Base-by-base conservation (phyloP, 345 rosid genomes). In the Boechera stricta region DNA sequence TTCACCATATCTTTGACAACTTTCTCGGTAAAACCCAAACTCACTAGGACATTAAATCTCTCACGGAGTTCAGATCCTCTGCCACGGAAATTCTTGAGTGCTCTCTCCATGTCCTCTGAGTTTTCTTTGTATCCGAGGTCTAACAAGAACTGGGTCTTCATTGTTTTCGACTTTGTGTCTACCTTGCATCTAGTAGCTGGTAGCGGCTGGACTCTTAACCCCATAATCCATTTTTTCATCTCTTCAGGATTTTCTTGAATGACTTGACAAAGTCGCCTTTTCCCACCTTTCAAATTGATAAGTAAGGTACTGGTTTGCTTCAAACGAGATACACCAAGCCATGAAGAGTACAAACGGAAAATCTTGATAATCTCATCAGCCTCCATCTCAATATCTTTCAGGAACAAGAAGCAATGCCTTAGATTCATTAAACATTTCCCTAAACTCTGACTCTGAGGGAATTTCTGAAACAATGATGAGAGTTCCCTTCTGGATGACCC, bases 301-400 rank as follows among this genome's bases (percentile, higher is more conserved):
- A 87, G 80, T 58, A 89, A 61, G 16, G 81, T 84, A 33, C 74
- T 81, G 31, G 90, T 69, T 74, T 64, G 87, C 85, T 90, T 90
- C 85, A 91, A 70, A 59, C 67, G 76, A 82, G 75, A 77, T 7
- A 2, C 11, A 59, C 91, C 93, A 26, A 94, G 79, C 77, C 89
- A 65, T 16, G 57, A 15, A 1, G 88, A 53, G 49, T 89, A 84
- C 3, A 67, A 69, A 18, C 82, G 73, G 16, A 90, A 64, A 41
- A 91, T 72, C 77, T 85, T 83, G 41, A 76, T 75, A 11, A 90
- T 85, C 66, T 85, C 92, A 13, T 67, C 32, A 15, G 31, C 61
- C 7, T 83, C 82, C 98, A 94, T 90, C 29, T 83, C 82, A 47
- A 91, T 86, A 58, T 89, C 90, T 36, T 68, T 74, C 41, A 94